Evolutionary conservation across 768 basidiomycete genomes (phyloP), one percentile per base, ranked within the genome.

Genomic region (Mycena venus): DNA sequence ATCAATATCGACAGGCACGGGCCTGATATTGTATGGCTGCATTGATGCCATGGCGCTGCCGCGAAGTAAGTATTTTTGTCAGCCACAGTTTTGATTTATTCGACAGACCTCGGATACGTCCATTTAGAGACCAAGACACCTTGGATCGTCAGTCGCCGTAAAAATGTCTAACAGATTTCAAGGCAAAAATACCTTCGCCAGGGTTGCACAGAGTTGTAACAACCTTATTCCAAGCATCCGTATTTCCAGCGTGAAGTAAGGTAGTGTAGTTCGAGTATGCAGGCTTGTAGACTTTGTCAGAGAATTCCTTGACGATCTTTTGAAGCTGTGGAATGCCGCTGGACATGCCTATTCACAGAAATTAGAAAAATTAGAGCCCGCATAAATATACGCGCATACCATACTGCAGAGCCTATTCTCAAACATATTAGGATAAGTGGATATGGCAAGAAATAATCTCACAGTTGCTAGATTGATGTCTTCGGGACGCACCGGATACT

Each of bases 1-100:
- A 79, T 97, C 95, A 87, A 95, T 92, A 23, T 88, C 87, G 34
- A 96, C 86, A 0, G 90, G 82, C 11, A 92, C 86, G 15, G 90
- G 81, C 40, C 81, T 80, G 47, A 93, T 81, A 32, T 86, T 86
- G 72, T 77, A 80, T 14, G 88, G 88, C 11, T 53, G 58, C 80
- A 85, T 83, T 23, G 82, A 64, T 12, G 83, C 82, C 66, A 86
- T 77, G 3, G 86, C 86, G 27, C 85, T 76, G 29, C 12, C 6
- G 36, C 15, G 8, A n/a, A 12, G 8, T 10, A 25, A 29, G 14
- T 10, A 27, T 68, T 27, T 62, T 23, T 8, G 21, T 21, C 83
- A 12, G 80, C 44, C 68, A 76, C 53, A n/a, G 25, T 23, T 38
- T n/a, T 2, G 2, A 25, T 34, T 25, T 83, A 78, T 0, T 88